These are phyloP conservation scores for Exophiala calicioides DNA, from an alignment of 2,329 filamentous ascomycete genomes.

Conservation along the genomic window DNA sequence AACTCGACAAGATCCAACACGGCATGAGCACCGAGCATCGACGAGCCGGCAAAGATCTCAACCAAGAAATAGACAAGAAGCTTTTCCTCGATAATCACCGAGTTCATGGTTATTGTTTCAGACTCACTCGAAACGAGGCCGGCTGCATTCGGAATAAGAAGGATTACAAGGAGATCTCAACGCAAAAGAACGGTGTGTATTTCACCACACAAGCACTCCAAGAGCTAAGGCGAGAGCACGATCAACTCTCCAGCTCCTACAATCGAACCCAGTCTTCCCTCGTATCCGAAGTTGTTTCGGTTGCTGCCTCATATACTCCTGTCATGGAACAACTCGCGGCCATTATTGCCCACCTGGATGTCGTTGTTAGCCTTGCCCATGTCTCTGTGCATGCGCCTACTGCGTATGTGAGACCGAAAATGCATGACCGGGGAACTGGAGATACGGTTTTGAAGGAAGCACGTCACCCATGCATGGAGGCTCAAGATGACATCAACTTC, in stretches of 20 bases:
- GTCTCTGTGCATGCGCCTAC: slow-evolving; percentile 89
- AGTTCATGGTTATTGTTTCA: slow-evolving; percentile 95
- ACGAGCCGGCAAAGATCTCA: slow-evolving; percentile 74
- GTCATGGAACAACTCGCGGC: slow-evolving; percentile 86
- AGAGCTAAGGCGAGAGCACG: slow-evolving; percentile 81
- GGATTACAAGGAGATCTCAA: slow-evolving; percentile 90
- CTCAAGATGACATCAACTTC: slow-evolving; percentile 97
- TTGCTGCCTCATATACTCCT: slow-evolving; percentile 91
- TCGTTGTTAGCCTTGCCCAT: slow-evolving; percentile 91
- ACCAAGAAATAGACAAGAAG: slow-evolving; percentile 95
- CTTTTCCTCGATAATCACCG: slow-evolving; percentile 96
- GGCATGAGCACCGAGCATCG: slow-evolving; percentile 83
- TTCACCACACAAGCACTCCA: slow-evolving; percentile 87
- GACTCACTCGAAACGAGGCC: slow-evolving; percentile 85
- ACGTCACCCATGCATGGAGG: slow-evolving; percentile 95
- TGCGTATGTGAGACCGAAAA: slow-evolving; percentile 85
- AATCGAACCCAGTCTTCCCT: slow-evolving; percentile 90
- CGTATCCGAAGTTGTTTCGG: slow-evolving; percentile 87
- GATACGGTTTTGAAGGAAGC: slow-evolving; percentile 90
- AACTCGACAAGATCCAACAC: slow-evolving; percentile 78
- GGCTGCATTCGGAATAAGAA: slow-evolving; percentile 90
- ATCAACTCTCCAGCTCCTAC: slow-evolving; percentile 91
- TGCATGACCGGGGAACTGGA: slow-evolving; percentile 83
- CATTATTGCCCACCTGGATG: slow-evolving; percentile 88
- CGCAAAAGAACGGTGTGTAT: slow-evolving; percentile 98